Evolutionary conservation across 2,329 filamentous ascomycete genomes (phyloP).

Genomic region (Diaporthe capsici): DNA sequence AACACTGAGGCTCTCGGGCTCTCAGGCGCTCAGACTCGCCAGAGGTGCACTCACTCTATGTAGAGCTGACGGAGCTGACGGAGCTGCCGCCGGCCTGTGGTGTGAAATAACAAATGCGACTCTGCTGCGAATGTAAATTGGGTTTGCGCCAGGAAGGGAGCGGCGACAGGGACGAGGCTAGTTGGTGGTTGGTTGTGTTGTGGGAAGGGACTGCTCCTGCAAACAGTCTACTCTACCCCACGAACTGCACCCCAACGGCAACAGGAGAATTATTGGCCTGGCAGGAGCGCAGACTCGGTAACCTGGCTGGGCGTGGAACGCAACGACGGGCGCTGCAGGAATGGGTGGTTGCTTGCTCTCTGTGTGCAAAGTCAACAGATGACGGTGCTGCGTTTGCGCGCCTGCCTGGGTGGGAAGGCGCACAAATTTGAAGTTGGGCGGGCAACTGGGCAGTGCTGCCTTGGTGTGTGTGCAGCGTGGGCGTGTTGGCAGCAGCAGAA

Average conservation of each 20-base stretch:
- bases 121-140: constrained; percentile 5
- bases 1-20: not conserved
- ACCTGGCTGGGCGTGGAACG: constrained; percentile 1
- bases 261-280: not conserved
- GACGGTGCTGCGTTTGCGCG: constrained; percentile 13
- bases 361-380: constrained; percentile 7
- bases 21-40: not conserved
- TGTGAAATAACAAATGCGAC: constrained; percentile 23
- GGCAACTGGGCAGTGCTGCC: constrained; percentile 20
- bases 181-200: constrained; percentile 19
- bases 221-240: not conserved
- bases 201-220: constrained; percentile 3
- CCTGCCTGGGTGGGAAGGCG: constrained; percentile 15
- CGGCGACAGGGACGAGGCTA: constrained; percentile 27
- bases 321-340: constrained; percentile 6
- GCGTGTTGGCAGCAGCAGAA: not conserved
- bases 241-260: constrained; percentile 20
- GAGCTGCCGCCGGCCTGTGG: constrained; percentile 2
- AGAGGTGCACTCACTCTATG: not conserved
- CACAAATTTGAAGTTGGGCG: constrained; percentile 26
- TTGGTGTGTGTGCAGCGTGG: not conserved
- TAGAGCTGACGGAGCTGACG: not conserved
- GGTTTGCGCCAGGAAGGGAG: constrained; percentile 17
- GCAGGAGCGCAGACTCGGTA: not conserved
- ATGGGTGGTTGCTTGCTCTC: not conserved